A percentile compares a stretch with the other conserved stretches of the same genome.
Conservation (phyloP, 2,329 filamentous ascomycete genomes). For the Neocucurbitaria cava region DNA sequence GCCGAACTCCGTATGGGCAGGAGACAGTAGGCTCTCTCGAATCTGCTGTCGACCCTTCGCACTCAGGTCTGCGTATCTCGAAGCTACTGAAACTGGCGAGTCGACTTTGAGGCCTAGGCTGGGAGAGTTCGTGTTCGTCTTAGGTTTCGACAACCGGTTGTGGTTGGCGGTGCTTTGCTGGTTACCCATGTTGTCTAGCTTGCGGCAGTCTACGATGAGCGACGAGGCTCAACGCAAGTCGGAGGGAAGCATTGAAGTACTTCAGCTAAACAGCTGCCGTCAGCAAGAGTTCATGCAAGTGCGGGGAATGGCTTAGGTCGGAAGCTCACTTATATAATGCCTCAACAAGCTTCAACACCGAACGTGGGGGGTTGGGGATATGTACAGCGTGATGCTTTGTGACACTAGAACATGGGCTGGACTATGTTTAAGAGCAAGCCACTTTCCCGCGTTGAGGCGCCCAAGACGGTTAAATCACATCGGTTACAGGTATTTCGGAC, state of each 20-base stretch:
- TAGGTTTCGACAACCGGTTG: slow-evolving; percentile 45
- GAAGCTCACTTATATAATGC: slow-evolving; percentile 25
- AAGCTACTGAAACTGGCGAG: slow-evolving; percentile 27
- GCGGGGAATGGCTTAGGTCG: slow-evolving; percentile 12
- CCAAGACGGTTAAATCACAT: slow-evolving; percentile 18
- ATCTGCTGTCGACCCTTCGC: slow-evolving; percentile 38
- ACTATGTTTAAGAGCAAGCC: slow-evolving; percentile 22
- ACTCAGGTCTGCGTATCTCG: slow-evolving; percentile 37
- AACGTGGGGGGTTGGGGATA: slow-evolving; percentile 29
- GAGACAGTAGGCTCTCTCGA: slow-evolving; percentile 37
- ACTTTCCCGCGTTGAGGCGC: slow-evolving; percentile 17
- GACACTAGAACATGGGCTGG: slow-evolving; percentile 16
- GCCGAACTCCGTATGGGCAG: slow-evolving; percentile 32
- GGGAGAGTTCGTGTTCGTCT: slow-evolving; percentile 44
- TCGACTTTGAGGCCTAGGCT: slow-evolving; percentile 22
- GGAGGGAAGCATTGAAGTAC: slow-evolving; percentile 19
- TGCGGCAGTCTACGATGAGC: slow-evolving; percentile 23
- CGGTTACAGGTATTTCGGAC: slow-evolving; percentile 19
- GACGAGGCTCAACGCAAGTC: slow-evolving; percentile 22
- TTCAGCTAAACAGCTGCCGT: slow-evolving; percentile 9
- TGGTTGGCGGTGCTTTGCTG: slow-evolving; percentile 31
- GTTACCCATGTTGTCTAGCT: slow-evolving; percentile 39
- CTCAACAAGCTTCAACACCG: slow-evolving; percentile 7
- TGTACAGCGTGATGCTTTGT: slow-evolving; percentile 13
- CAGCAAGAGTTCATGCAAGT: slow-evolving; percentile 13